Evolutionary conservation across 2,329 filamentous ascomycete species (phyloP).

Genomic region (Pseudocercospora fuligena): DNA sequence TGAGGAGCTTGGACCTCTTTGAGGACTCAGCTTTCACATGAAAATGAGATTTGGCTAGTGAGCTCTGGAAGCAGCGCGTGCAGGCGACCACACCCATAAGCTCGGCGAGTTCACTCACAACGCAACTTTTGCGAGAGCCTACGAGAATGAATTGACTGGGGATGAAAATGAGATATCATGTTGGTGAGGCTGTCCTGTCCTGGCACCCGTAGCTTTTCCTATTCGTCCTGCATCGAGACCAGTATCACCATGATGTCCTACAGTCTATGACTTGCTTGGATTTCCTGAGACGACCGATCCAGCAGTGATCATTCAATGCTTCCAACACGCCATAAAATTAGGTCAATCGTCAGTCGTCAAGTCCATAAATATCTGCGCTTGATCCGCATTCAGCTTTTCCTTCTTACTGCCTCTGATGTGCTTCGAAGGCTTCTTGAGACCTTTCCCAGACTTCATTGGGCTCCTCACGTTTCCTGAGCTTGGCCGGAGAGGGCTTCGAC

Average conservation of each 20-base stretch:
- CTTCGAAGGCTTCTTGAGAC: constrained; percentile 12
- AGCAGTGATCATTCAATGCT: neutral
- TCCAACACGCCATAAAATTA: neutral
- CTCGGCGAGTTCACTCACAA: too few relatives aligned
- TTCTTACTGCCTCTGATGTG: constrained; percentile 14
- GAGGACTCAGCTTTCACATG: too few relatives aligned
- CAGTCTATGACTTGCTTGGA: neutral
- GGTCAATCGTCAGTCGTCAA: neutral
- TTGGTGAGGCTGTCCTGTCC: too few relatives aligned
- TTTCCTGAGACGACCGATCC: neutral
- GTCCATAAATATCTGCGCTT: constrained; percentile 36
- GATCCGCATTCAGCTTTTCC: constrained; percentile 23
- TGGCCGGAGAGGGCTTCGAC: constrained; percentile 12
- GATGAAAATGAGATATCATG: too few relatives aligned
- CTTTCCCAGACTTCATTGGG: constrained; percentile 7
- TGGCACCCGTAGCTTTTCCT: neutral
- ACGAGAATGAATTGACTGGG: too few relatives aligned
- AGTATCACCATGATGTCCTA: neutral
- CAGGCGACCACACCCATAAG: too few relatives aligned
- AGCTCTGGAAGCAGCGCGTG: too few relatives aligned
- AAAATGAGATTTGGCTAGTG: too few relatives aligned
- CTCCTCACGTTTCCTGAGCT: constrained; percentile 19
- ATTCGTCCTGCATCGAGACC: neutral
- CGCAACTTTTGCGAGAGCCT: too few relatives aligned
- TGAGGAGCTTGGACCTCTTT: too few relatives aligned